Evolutionary conservation across 225 moss, liverwort and hornwort genomes (phyloP).

Genomic region (Rhytidiadelphus loreus): DNA sequence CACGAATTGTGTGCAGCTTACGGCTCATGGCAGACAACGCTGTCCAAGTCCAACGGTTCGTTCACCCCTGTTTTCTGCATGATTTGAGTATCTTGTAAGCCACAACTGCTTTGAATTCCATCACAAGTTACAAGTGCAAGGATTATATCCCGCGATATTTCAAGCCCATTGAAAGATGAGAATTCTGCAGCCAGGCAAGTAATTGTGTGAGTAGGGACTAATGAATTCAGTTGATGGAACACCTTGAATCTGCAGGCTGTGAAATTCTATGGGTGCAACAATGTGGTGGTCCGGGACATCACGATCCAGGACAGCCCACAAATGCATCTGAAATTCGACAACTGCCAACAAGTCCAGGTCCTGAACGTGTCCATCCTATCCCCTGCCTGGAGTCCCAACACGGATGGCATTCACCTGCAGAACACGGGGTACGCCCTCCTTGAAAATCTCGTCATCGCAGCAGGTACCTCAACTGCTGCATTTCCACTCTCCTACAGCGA

Average conservation of each 20-base stretch:
- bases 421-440: constrained; percentile 54
- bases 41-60: constrained; percentile 43
- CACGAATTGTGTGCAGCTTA: constrained; percentile 11
- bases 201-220: neutral
- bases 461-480: constrained; percentile 24
- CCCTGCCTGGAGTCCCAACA: constrained; percentile 47
- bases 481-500: neutral
- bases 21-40: constrained; percentile 24
- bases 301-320: constrained; percentile 48
- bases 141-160: neutral
- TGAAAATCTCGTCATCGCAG: constrained; percentile 45
- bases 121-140: neutral
- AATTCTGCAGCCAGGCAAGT: neutral
- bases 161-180: neutral
- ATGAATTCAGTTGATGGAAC: neutral
- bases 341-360: constrained; percentile 44
- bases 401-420: constrained; percentile 40
- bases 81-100: neutral
- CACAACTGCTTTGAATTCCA: neutral
- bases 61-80: neutral
- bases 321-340: constrained; percentile 55
- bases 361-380: constrained; percentile 25
- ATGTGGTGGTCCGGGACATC: constrained; percentile 43
- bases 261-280: constrained; percentile 43
- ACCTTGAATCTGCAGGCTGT: constrained; percentile 12